Percentiles rank a stretch among this genome's conserved stretches.
These are phyloP conservation scores for Salix udensis DNA, from an alignment of 345 rosid genomes.

Conservation along the genomic window DNA sequence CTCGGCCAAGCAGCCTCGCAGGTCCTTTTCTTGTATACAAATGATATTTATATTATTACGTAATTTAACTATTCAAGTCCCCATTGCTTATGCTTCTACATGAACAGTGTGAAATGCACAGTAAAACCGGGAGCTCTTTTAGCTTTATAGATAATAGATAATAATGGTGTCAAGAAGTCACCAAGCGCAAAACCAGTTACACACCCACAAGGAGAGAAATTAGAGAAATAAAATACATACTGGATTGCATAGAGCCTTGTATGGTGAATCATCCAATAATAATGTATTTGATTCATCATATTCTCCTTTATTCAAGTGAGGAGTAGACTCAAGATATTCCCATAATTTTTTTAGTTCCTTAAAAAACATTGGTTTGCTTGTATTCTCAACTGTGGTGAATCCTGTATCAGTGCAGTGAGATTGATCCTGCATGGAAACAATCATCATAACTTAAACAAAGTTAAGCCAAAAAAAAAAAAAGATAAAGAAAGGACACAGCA, in stretches of 20 bases:
- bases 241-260: conserved; percentile 32
- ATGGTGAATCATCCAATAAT: conserved; percentile 32
- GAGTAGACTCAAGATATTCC: conserved; percentile 9
- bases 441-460: not conserved
- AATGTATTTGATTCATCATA: conserved; percentile 26
- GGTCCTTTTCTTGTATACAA: too few relatives aligned
- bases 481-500: too few relatives aligned
- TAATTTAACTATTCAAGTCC: too few relatives aligned
- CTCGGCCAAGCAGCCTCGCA: too few relatives aligned
- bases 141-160: too few relatives aligned
- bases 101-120: too few relatives aligned
- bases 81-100: too few relatives aligned
- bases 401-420: conserved; percentile 24
- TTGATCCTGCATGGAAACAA: conserved; percentile 20
- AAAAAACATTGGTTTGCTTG: conserved; percentile 20
- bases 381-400: conserved; percentile 19
- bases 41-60: too few relatives aligned
- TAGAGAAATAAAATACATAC: conserved; percentile 7
- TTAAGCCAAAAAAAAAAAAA: not conserved
- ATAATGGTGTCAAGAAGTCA: conserved; percentile 1
- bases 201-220: not conserved
- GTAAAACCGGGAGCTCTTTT: too few relatives aligned
- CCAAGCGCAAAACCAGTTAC: not conserved
- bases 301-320: conserved; percentile 20
- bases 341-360: conserved; percentile 26